Evolutionary conservation across 768 basidiomycete species (phyloP).

Genomic region (Rhodotorula paludigena): DNA sequence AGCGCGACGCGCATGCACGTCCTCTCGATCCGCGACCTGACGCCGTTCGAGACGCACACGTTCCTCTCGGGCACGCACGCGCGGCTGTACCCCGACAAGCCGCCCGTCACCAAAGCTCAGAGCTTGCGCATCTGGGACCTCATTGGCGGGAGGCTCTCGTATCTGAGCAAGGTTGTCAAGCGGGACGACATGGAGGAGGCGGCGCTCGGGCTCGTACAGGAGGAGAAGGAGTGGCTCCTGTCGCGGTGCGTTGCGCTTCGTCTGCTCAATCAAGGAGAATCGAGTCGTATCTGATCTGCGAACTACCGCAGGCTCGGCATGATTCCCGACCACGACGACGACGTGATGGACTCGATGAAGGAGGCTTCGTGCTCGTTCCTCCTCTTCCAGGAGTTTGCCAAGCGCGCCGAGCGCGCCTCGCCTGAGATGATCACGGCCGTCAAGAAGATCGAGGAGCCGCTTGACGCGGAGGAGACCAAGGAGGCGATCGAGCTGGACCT

Average conservation of each 20-base stretch:
- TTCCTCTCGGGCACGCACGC: conserved; percentile 58
- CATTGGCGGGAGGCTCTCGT: conserved; percentile 75
- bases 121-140: conserved; percentile 53
- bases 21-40: conserved; percentile 67
- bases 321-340: conserved; percentile 59
- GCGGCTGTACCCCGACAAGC: conserved; percentile 47
- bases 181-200: conserved; percentile 58
- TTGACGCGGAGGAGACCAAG: neutral
- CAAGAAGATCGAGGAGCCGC: conserved; percentile 53
- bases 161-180: conserved; percentile 63
- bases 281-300: no score
- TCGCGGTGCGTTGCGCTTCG: conserved; percentile 39
- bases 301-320: conserved; percentile 56
- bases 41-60: conserved; percentile 56
- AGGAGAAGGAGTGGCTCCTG: conserved; percentile 73
- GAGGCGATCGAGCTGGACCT: conserved; percentile 52
- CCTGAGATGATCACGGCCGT: conserved; percentile 57
- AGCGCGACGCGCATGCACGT: conserved; percentile 69
- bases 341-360: conserved; percentile 78
- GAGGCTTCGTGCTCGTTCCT: conserved; percentile 37
- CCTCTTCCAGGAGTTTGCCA: conserved; percentile 40
- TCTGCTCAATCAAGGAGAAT: no score
- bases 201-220: conserved; percentile 62
- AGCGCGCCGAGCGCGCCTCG: conserved; percentile 9
- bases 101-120: conserved; percentile 50